Percentiles rank a stretch among this genome's conserved stretches.
phyloP scores from a whole-genome alignment of 345 rosid genomes.

The Eucalyptus erythrocorys region DNA sequence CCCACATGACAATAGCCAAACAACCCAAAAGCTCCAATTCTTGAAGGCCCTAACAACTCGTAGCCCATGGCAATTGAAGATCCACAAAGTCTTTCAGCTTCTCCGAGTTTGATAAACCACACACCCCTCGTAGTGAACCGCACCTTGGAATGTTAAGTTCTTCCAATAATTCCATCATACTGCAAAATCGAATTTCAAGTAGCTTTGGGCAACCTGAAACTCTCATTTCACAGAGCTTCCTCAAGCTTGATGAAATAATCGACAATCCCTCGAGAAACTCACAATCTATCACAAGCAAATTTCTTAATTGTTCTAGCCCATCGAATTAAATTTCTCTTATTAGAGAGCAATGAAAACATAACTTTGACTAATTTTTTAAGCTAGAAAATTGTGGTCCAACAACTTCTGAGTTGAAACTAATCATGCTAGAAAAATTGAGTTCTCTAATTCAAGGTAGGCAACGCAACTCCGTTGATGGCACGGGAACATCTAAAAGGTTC shows the following conservation, averaged over 20 bases:
- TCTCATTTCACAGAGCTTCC: not conserved
- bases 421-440: not conserved
- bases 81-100: not conserved
- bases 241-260: not conserved
- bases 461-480: not conserved
- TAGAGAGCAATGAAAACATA: no score
- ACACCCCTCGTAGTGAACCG: not conserved
- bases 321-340: not conserved
- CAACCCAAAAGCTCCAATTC: not conserved
- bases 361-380: not conserved
- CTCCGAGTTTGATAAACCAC: not conserved
- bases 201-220: not conserved
- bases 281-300: not conserved
- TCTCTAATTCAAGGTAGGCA: not conserved
- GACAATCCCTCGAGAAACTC: not conserved
- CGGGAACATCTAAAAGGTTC: fast-evolving
- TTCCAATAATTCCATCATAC: not conserved
- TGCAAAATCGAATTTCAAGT: not conserved
- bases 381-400: not conserved
- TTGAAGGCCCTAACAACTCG: not conserved
- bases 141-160: not conserved
- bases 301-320: not conserved
- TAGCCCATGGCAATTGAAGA: not conserved
- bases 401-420: not conserved
- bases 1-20: not conserved